Base-by-base conservation (phyloP, 208 protist genomes). In the Phytomonas serpens region DNA sequence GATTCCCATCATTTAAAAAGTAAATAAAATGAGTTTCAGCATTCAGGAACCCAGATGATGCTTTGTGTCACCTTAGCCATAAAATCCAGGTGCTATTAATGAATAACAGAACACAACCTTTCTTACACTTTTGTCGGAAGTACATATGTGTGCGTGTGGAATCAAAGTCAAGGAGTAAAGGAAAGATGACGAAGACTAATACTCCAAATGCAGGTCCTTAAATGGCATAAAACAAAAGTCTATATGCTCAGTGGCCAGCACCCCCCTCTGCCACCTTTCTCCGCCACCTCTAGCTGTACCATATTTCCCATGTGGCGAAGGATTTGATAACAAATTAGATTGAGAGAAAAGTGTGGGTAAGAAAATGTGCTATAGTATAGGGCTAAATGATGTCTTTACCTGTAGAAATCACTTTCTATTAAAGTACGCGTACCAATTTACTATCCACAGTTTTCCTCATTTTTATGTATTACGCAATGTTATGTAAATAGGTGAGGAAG, bases 1-100 rank as follows among this genome's bases (percentile, higher is more conserved):
- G 80, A 70, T 85, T 7, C 77, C 80, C 4, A 72, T 85, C 70
- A 72, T 85, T 69, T 85, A 75, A 77, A 61, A 67, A 67, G 52
- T 64, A 34, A 52, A 77, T n/a, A 66, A 57, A 40, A 61, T 33
- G 51, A 40, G 36, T 52, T 33, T 13, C 29, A 36, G 51, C 4
- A 51, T 37, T 36, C 30, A 64, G 61, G 19, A 27, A 37, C 6
- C n/a, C n/a, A 10, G 30, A 47, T 36, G 67, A 36, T 52, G 2
- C 23, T 52, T 16, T 16, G 42, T 16, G 23, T 52, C 42, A n/a
- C 3, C 42, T 52, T 16, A 16, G 42, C 10, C 42, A n/a, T 52
- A 19, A 23, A 52, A 52, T 52, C 11, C 7, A 52, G 4, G 2
- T 71, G 36, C 16, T 33, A 42, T 19, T 71, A 33, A 31, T 40